A percentile compares a stretch with the other conserved stretches of the same genome.
phyloP scores from a whole-genome alignment of 257 asterid genomes.

The Solanum appendiculatum region DNA sequence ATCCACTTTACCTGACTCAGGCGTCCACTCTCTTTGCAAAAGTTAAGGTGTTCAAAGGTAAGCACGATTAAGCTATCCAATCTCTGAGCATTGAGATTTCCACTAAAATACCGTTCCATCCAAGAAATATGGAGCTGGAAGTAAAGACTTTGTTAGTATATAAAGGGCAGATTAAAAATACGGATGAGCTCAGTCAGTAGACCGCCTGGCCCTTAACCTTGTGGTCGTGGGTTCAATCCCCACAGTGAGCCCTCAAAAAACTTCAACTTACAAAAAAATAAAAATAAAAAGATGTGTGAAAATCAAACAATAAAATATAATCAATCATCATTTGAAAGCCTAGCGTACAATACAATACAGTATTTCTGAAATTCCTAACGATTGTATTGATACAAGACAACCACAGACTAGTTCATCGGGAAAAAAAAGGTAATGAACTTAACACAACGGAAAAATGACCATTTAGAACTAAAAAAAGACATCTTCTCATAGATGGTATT shows the following conservation, averaged over 20 bases:
- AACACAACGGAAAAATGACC: neutral
- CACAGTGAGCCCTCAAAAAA: neutral
- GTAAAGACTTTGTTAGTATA: conserved; percentile 1
- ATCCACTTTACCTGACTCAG: conserved; percentile 38
- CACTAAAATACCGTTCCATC: conserved; percentile 44
- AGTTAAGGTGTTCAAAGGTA: conserved; percentile 57
- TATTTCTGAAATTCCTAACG: neutral
- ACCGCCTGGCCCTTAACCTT: neutral
- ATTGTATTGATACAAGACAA: neutral
- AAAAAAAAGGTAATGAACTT: neutral
- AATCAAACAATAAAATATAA: neutral
- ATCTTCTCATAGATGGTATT: neutral
- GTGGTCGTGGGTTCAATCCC: neutral
- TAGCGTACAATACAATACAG: neutral
- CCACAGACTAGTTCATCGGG: neutral
- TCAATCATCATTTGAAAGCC: neutral
- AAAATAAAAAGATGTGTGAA: neutral
- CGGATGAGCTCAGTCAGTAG: neutral
- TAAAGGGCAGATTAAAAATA: neutral
- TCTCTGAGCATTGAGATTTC: conserved; percentile 47
- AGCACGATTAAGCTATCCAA: conserved; percentile 83
- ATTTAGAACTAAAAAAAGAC: neutral
- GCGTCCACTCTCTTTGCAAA: conserved; percentile 52
- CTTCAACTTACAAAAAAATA: neutral
- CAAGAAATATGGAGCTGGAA: conserved; percentile 37